A percentile compares a stretch with the other conserved stretches of the same genome.
phyloP scores from a whole-genome alignment of 164 flowering plant genomes.

The Nelumbo lutea region DNA sequence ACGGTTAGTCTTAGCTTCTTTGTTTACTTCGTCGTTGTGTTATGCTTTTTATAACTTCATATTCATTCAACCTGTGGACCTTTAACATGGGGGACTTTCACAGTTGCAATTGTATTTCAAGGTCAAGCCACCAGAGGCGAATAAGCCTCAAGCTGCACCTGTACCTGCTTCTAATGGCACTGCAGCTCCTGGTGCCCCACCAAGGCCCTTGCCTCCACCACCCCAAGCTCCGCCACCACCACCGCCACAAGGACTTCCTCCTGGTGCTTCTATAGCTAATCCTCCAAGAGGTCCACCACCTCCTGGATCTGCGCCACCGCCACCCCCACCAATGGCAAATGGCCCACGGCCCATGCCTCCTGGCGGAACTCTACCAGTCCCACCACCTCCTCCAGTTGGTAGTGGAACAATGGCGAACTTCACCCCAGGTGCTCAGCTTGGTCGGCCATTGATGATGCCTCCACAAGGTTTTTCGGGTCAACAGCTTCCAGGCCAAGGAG shows the following conservation, averaged over 20 bases:
- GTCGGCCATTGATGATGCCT: conserved; percentile 51
- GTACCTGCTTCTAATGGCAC: conserved; percentile 59
- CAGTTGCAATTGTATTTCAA: conserved; percentile 97
- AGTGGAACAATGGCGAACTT: conserved; percentile 75
- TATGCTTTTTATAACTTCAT: background rate
- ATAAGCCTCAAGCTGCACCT: conserved; percentile 52
- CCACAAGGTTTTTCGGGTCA: conserved; percentile 78
- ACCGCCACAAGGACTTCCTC: conserved; percentile 50
- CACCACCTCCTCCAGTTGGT: conserved; percentile 81
- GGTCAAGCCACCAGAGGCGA: conserved; percentile 75
- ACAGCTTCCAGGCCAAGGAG: conserved; percentile 43
- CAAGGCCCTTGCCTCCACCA: conserved; percentile 61
- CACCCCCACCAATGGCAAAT: conserved; percentile 56
- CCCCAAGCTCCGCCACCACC: conserved; percentile 59
- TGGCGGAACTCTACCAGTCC: conserved; percentile 61
- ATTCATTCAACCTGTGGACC: background rate
- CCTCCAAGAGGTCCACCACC: conserved; percentile 66
- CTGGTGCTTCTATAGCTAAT: conserved; percentile 35
- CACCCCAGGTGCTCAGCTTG: conserved; percentile 53
- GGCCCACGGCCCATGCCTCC: conserved; percentile 98
- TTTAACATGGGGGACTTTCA: background rate
- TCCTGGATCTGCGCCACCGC: conserved; percentile 51
- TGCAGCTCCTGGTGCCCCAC: conserved; percentile 60
- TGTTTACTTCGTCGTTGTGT: background rate
- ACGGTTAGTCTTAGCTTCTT: conserved; percentile 44